Base-by-base conservation (phyloP, 2,329 filamentous ascomycete species). In the Beauveria varroae region DNA sequence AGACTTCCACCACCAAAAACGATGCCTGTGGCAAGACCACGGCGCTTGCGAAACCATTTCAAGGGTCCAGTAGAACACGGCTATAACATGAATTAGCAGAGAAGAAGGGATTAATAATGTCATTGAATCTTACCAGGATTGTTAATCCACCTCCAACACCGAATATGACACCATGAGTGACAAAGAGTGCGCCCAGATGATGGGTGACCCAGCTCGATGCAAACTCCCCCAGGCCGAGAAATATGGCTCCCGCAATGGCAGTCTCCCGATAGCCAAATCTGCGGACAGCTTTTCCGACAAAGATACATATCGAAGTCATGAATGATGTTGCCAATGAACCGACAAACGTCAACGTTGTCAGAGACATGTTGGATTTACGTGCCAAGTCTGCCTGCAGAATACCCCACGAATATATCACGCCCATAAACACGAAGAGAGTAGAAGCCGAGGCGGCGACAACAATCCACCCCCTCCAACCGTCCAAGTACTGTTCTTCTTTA, bases 321-420 rank as follows among this genome's bases (percentile, higher is more conserved):
- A 69, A 69, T 2, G 68, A 70, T 6, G 68, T 68, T 0, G 68
- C 69, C 8, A 70, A 63, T 0, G 68, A 69, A 10, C 68, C 69
- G 52, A 70, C 67, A 50, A 70, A 69, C 3, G 67, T 70, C 47
- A 70, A 61, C 2, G 68, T 66, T 2, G 68, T 68, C 14, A 70
- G 54, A 3, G 67, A 65, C 20, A 67, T 64, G 28, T 53, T 60
- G 1, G 63, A 65, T 12, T 66, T 64, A n/a, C 60, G 62, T 6
- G 68, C 66, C 9, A 70, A 62, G 24, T 64, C 57, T 16, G 67
- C 66, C 30, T 71, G 69, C 60, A 69, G 47, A 24, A 71, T 67
- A 18, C 68, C 68, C 68, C 67, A 69, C 0, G 66, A 69, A 61
- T 71, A 69, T 53, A 71, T 65, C 44, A 69, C 67, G 14, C 69